phyloP scores from a whole-genome alignment of 371 early-diverging fungal species.

The Chytridium lagenaria region DNA sequence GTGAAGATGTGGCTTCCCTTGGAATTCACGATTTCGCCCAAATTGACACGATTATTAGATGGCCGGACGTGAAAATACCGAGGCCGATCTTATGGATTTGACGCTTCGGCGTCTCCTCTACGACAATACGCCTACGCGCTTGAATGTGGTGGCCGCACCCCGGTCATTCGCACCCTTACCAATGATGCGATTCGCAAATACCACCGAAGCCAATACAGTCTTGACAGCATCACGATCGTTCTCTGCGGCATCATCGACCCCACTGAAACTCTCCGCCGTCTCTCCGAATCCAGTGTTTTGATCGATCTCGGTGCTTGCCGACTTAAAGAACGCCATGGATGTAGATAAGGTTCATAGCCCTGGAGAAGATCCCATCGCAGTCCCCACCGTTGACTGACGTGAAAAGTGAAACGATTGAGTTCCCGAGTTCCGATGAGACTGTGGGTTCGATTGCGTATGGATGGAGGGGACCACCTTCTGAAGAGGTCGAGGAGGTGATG shows the following conservation, averaged over 20 bases:
- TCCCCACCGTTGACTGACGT: too few relatives aligned
- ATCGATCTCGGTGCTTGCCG: too few relatives aligned
- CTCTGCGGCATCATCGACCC: constrained; percentile 63
- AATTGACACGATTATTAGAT: constrained; percentile 45
- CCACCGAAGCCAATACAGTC: constrained; percentile 68
- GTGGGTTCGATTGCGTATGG: constrained; percentile 65
- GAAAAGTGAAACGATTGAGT: constrained; percentile 47
- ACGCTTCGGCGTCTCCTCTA: constrained; percentile 59
- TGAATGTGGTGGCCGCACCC: constrained; percentile 77
- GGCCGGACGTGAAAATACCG: constrained; percentile 72
- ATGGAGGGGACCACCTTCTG: constrained; percentile 69
- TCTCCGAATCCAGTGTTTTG: not conserved
- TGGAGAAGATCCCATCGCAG: too few relatives aligned
- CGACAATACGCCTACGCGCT: constrained; percentile 63
- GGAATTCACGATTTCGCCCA: too few relatives aligned
- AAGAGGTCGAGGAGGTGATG: constrained; percentile 56
- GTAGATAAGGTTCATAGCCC: too few relatives aligned
- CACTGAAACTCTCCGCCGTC: constrained; percentile 45
- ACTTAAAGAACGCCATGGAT: too few relatives aligned
- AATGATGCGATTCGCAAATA: constrained; percentile 74
- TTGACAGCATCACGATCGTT: constrained; percentile 68
- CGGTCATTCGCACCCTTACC: constrained; percentile 68
- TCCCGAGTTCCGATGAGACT: constrained; percentile 64
- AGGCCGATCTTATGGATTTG: constrained; percentile 61
- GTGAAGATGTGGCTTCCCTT: not conserved